Percentiles rank a stretch among this genome's conserved stretches.
These are phyloP conservation scores for Macrolepiota albuminosa DNA, from an alignment of 768 basidiomycete genomes.

Conservation along the genomic window DNA sequence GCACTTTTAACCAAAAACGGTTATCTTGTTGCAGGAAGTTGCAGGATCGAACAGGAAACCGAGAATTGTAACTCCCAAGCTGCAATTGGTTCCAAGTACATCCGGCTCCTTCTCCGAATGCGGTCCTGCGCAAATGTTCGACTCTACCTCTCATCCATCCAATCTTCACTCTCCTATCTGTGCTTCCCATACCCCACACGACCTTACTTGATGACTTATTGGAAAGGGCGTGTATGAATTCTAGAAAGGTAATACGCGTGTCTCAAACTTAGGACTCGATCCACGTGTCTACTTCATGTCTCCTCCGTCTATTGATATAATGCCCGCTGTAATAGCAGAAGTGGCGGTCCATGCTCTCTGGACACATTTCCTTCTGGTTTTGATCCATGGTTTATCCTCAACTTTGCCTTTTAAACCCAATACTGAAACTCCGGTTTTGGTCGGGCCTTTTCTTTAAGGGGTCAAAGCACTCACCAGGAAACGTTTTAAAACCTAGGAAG, in stretches of 20 bases:
- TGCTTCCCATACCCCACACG: not conserved
- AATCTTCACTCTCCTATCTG: not conserved
- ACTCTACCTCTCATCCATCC: not conserved
- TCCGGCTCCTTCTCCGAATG: not conserved
- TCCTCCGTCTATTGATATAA: slow-evolving; percentile 22
- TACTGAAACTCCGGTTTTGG: slow-evolving; percentile 31
- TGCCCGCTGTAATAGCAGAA: slow-evolving; percentile 4
- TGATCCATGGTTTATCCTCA: slow-evolving; percentile 32
- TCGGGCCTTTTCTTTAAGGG: slow-evolving; percentile 25
- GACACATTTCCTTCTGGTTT: slow-evolving; percentile 6
- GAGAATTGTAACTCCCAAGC: not conserved
- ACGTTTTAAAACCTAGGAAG: slow-evolving; percentile 9
- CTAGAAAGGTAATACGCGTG: slow-evolving; percentile 8
- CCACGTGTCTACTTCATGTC: slow-evolving; percentile 38
- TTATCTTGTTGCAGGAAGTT: not conserved
- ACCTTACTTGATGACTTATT: slow-evolving; percentile 2
- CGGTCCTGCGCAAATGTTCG: not conserved
- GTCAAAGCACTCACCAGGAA: slow-evolving; percentile 26
- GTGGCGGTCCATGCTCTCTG: slow-evolving; percentile 13
- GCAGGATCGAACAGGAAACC: not conserved
- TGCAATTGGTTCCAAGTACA: not conserved
- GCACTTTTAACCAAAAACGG: not conserved
- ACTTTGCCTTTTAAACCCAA: slow-evolving; percentile 31
- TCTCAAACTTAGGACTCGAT: slow-evolving; percentile 9
- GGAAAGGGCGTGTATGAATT: slow-evolving; percentile 6